A percentile compares a stretch with the other conserved stretches of the same genome.
phyloP scores from a whole-genome alignment of 2,329 filamentous ascomycete genomes.

The Botrytis aclada region DNA sequence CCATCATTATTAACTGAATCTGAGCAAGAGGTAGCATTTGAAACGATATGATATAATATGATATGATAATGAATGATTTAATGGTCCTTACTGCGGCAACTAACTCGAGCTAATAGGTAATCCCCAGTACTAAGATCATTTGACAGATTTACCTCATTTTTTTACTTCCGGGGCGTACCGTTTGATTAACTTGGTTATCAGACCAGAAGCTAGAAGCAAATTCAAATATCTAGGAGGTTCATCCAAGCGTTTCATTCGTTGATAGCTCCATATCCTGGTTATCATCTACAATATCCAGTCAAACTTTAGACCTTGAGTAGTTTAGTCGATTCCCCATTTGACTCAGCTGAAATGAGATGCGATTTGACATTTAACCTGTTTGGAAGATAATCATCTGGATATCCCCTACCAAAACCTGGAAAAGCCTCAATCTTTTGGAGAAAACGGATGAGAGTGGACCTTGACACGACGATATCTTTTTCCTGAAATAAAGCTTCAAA shows the following conservation, averaged over 20 bases:
- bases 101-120: neutral
- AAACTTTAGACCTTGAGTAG: constrained; percentile 8
- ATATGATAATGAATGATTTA: neutral
- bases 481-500: neutral
- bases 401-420: neutral
- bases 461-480: neutral
- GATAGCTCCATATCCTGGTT: neutral
- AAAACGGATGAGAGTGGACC: constrained; percentile 16
- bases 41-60: neutral
- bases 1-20: neutral
- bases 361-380: constrained; percentile 7
- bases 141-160: constrained; percentile 8
- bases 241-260: neutral
- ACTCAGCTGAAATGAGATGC: constrained; percentile 15
- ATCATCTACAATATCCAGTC: constrained; percentile 2
- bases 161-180: constrained; percentile 15
- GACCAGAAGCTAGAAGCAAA: constrained; percentile 1
- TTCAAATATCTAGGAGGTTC: neutral
- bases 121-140: constrained; percentile 9
- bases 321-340: constrained; percentile 2
- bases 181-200: neutral
- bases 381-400: neutral
- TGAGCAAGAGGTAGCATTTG: neutral
- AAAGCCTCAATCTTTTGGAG: constrained; percentile 12
- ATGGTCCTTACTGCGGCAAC: constrained; percentile 9